Evolutionary conservation across 192 early-diverging fungal species (phyloP), one percentile per base, ranked within the genome.

Genomic region (Geranomyces variabilis): DNA sequence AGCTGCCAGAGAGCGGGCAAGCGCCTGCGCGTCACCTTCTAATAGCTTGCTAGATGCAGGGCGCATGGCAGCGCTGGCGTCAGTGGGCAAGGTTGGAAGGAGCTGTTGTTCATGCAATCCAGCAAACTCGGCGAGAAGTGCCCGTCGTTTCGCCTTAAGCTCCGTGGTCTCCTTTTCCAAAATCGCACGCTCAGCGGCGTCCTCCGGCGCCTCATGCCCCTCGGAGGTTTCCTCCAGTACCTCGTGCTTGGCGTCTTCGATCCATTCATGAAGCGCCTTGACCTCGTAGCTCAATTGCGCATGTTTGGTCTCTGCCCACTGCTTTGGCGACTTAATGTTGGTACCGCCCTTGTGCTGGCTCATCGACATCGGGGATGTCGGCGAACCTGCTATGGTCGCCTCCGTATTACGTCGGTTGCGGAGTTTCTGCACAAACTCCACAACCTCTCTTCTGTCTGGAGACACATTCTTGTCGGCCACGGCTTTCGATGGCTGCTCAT

Each of bases 321-420:
- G 24, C 7, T 8, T 19, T 8, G 58, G 21, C 4, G 58, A 60
- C 29, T 41, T 3, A 7, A 10, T 3, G 36, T 10, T 10, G 36
- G 36, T 10, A 41, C 5, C 3, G 36, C 36, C 10, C 10, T 41
- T 41, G 10, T 10, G 36, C 36, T 7, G 10, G 10, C 10, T 41
- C 36, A 41, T 41, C 36, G 10, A 3, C 58, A 33, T 33, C 7
- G 58, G 58, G 8, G 58, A 31, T 26, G 31, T 60, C 5, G 58
- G 58, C 22, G 58, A 33, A 8, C 31, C 31, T 19, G 58, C 58
- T 8, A 60, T 60, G 5, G 58, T 60, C 5, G 29, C 58, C 5
- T 60, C 58, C 5, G 58, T 60, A 34, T 60, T 60, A 7, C 58
- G 58, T 5, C 58, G 58, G 3, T 28, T 60, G 17, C 58, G 58